Percentiles rank a stretch among this genome's conserved stretches.
Evolutionary conservation across 148 eudicot species (phyloP).

Genomic region (Selenicereus undatus): DNA sequence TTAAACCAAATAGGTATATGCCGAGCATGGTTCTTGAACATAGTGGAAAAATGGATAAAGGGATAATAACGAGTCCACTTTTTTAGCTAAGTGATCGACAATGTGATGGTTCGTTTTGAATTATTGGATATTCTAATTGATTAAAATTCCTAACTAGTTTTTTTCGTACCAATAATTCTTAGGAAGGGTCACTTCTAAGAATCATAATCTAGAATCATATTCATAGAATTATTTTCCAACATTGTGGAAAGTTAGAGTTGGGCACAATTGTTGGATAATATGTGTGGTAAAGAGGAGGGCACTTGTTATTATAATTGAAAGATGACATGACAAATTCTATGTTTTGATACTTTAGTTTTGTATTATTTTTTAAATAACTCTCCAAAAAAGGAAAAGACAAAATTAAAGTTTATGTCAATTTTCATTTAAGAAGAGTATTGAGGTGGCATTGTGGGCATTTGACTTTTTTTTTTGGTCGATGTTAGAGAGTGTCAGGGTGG

Average conservation of each 20-base stretch:
- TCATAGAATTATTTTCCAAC: constrained; percentile 4
- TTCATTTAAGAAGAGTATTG: no score
- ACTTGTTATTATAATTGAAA: not conserved
- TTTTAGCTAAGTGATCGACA: not conserved
- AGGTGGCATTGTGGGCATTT: no score
- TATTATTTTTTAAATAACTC: no score
- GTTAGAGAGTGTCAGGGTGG: no score
- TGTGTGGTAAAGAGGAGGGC: not conserved
- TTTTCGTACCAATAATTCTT: not conserved
- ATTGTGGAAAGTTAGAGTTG: constrained; percentile 14
- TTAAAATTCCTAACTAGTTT: not conserved
- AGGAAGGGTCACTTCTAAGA: constrained; percentile 11
- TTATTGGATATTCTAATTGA: not conserved
- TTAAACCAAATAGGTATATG: not conserved
- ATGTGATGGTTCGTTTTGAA: not conserved
- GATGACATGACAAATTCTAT: not conserved
- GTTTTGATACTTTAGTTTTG: no score
- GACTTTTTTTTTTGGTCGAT: no score
- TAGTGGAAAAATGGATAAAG: not conserved
- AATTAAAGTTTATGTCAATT: no score
- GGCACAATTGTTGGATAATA: not conserved
- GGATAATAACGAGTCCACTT: not conserved
- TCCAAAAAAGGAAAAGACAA: no score
- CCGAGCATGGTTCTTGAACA: not conserved
- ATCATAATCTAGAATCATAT: constrained; percentile 29